Evolutionary conservation across 2,329 filamentous ascomycete genomes (phyloP), one percentile per base, ranked within the genome.

Genomic region (Aspergillus intermedius): DNA sequence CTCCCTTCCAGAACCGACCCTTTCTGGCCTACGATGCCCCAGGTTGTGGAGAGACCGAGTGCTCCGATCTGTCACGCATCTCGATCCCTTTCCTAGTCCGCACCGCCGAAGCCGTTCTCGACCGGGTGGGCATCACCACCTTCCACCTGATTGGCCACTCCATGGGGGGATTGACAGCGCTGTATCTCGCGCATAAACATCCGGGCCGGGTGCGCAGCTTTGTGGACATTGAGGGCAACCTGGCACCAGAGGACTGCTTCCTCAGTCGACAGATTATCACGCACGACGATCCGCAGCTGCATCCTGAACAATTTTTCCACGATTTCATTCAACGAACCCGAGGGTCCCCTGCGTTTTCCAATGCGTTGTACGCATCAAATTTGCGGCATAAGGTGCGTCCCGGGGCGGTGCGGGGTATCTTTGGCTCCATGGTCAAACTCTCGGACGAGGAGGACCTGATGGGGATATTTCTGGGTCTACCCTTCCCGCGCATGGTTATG

Each of bases 61-160:
- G 52, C 49, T 40, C 49, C 34, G 42, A 54, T 13, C 57, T 57
- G n/a, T 54, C 54, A 40, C 49, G 48, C 15, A 53, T 48, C 17
- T 51, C 58, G 21, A 58, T 62, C n/a, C 46, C 58, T 7, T 62
- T 60, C 49, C 51, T 62, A 7, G 55, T 62, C 34, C 53, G 49
- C 30, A 58, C 58, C 13, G 51, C 59, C 4, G 48, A 54, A 46
- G 54, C 51, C 1, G 34, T 60, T 3, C 53, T 61, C 1, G 22
- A 48, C 1, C 53, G 56, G 30, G 60, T 57, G 45, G 43, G 52
- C 1, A 54, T 61, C 42, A 45, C 35, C 30, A 34, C 43, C 17
- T 58, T 60, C 41, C 59, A 60, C 17, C 45, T 62, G 1, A 56
- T 60, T 5, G 59, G 60, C 28, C 59, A 62, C 43, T 62, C 59